Evolutionary conservation across 768 basidiomycete species (phyloP).

Genomic region (Termitomyces sp.): DNA sequence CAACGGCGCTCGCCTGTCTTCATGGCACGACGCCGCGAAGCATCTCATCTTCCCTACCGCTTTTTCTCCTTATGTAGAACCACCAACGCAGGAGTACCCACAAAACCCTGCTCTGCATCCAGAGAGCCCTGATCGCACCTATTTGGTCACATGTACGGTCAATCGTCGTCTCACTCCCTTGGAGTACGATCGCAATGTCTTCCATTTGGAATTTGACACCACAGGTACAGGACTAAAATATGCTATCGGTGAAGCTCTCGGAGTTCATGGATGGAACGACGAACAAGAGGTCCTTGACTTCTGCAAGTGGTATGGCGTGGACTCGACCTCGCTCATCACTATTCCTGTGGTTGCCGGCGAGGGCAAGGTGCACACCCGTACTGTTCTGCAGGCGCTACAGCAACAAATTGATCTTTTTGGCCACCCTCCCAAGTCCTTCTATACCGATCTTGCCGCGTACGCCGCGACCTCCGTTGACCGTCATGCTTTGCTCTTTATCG

Average conservation of each 20-base stretch:
- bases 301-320: constrained; percentile 87
- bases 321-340: constrained; percentile 73
- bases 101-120: constrained; percentile 76
- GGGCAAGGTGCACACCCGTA: constrained; percentile 79
- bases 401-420: constrained; percentile 97
- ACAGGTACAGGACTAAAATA: constrained; percentile 91
- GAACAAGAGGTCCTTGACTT: constrained; percentile 82
- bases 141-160: constrained; percentile 88
- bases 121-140: constrained; percentile 84
- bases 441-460: constrained; percentile 75
- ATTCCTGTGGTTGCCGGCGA: constrained; percentile 68
- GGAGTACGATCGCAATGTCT: constrained; percentile 98
- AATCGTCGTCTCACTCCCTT: constrained; percentile 91
- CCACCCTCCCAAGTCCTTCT: constrained; percentile 93
- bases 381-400: constrained; percentile 91
- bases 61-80: constrained; percentile 49
- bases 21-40: constrained; percentile 85
- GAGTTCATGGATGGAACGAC: constrained; percentile 98
- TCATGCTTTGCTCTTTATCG: constrained; percentile 85
- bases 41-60: constrained; percentile 85
- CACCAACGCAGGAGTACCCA: constrained; percentile 35
- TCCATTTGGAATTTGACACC: constrained; percentile 96
- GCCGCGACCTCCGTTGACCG: constrained; percentile 68
- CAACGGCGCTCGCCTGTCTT: constrained; percentile 54
- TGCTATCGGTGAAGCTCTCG: constrained; percentile 93